Evolutionary conservation across 164 flowering plant genomes (phyloP).

Genomic region (Vitis labrusca): DNA sequence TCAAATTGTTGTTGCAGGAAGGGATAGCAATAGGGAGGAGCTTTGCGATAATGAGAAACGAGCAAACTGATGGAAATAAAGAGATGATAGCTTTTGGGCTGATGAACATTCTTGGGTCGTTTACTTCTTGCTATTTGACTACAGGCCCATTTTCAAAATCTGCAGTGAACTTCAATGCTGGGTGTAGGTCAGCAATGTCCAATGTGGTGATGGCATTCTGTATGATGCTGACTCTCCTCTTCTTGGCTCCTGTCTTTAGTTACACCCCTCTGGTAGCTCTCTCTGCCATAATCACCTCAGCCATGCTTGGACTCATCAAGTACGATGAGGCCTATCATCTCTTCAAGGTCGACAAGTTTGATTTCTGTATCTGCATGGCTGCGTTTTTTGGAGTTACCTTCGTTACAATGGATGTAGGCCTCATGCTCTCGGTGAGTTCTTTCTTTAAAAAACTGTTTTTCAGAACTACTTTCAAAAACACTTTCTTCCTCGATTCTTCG

Average conservation of each 20-base stretch:
- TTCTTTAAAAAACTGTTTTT: too few relatives aligned
- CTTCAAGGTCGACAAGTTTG: constrained; percentile 76
- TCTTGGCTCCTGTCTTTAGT: constrained; percentile 75
- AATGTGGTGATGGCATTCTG: constrained; percentile 70
- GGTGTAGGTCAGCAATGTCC: constrained; percentile 69
- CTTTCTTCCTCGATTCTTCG: too few relatives aligned
- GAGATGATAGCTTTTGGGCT: constrained; percentile 93
- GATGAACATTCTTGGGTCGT: constrained; percentile 91
- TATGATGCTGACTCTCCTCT: constrained; percentile 68
- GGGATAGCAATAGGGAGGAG: constrained; percentile 92
- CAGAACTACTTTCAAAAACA: background rate
- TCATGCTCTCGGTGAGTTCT: constrained; percentile 60
- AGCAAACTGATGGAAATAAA: constrained; percentile 86
- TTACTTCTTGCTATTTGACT: constrained; percentile 86
- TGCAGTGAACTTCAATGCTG: constrained; percentile 84
- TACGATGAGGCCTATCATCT: constrained; percentile 53
- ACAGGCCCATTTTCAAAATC: constrained; percentile 80
- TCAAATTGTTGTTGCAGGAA: constrained; percentile 48
- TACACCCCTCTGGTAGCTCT: constrained; percentile 91
- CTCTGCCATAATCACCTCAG: constrained; percentile 83
- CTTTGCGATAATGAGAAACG: constrained; percentile 65
- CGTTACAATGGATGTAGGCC: constrained; percentile 75
- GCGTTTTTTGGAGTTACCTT: constrained; percentile 76
- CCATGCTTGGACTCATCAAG: constrained; percentile 84
- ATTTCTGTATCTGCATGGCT: constrained; percentile 73